A percentile compares a stretch with the other conserved stretches of the same genome.
Evolutionary conservation across 176 grass and related monocot genomes (phyloP).

Genomic region (Urochloa ruziziensis): DNA sequence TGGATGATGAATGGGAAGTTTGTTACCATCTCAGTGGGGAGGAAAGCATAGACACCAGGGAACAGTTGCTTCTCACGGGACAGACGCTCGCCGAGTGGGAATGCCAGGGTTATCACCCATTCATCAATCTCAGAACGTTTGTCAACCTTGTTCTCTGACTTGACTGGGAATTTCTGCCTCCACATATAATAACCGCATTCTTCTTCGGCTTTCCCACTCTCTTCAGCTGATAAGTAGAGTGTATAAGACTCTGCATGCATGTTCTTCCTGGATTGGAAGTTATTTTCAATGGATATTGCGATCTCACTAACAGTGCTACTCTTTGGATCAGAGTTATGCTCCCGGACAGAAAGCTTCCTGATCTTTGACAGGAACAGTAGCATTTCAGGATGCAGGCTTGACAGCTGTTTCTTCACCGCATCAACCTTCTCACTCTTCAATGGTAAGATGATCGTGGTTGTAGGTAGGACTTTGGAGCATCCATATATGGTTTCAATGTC

Average conservation of each 20-base stretch:
- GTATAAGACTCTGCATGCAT: conserved; percentile 58
- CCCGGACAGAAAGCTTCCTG: conserved; percentile 46
- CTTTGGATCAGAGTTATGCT: conserved; percentile 16
- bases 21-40: conserved; percentile 79
- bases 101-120: conserved; percentile 71
- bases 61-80: conserved; percentile 22
- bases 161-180: conserved; percentile 80
- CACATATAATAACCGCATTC: conserved; percentile 78
- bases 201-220: conserved; percentile 22
- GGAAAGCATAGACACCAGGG: conserved; percentile 62
- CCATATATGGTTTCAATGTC: conserved; percentile 59
- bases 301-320: conserved; percentile 39
- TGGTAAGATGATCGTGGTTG: conserved; percentile 66
- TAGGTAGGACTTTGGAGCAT: conserved; percentile 48
- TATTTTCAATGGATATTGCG: conserved; percentile 59
- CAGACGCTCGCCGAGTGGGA: conserved; percentile 44
- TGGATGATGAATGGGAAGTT: conserved; percentile 77
- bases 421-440: conserved; percentile 58
- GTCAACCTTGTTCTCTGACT: conserved; percentile 48
- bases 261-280: conserved; percentile 44
- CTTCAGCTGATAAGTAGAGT: conserved; percentile 52
- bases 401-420: conserved; percentile 69
- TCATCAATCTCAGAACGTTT: conserved; percentile 63
- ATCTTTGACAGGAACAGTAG: conserved; percentile 75
- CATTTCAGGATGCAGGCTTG: conserved; percentile 71